Evolutionary conservation across 2,329 filamentous ascomycete species (phyloP).

Genomic region (Mycogone perniciosa): DNA sequence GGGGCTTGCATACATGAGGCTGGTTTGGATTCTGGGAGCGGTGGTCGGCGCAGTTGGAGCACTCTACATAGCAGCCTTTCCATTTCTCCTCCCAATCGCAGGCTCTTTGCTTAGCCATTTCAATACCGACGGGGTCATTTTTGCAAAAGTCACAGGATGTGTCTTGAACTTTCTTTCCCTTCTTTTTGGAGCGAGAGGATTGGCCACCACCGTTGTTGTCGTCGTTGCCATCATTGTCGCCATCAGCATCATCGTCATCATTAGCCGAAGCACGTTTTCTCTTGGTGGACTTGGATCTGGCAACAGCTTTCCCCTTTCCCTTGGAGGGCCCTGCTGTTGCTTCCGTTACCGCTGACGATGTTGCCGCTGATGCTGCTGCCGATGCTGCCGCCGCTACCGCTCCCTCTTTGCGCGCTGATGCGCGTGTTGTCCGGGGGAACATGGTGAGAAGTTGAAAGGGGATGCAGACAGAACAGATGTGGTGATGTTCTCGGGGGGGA

Average conservation of each 20-base stretch:
- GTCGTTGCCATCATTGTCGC: background rate
- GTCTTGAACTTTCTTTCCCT: background rate
- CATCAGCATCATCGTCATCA: background rate
- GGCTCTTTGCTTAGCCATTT: constrained; percentile 1
- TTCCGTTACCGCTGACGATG: background rate
- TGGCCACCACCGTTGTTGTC: background rate
- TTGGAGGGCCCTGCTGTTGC: background rate
- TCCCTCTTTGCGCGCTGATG: no score
- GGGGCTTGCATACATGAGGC: constrained; percentile 12
- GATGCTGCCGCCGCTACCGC: background rate
- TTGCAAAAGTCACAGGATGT: constrained; percentile 16
- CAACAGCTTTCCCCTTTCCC: background rate
- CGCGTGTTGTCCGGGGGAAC: no score
- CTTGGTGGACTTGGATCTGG: background rate
- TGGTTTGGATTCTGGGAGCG: constrained; percentile 7
- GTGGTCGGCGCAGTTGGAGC: constrained; percentile 22
- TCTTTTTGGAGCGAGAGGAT: background rate
- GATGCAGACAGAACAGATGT: no score
- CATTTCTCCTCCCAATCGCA: constrained; percentile 14
- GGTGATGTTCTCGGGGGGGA: no score
- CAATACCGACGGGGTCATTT: constrained; percentile 1
- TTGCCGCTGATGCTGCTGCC: background rate
- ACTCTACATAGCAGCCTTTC: constrained; percentile 16
- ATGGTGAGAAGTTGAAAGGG: no score
- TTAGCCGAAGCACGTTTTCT: background rate